phyloP scores from a whole-genome alignment of 306 rosid species.

The Rosa multiflora region DNA sequence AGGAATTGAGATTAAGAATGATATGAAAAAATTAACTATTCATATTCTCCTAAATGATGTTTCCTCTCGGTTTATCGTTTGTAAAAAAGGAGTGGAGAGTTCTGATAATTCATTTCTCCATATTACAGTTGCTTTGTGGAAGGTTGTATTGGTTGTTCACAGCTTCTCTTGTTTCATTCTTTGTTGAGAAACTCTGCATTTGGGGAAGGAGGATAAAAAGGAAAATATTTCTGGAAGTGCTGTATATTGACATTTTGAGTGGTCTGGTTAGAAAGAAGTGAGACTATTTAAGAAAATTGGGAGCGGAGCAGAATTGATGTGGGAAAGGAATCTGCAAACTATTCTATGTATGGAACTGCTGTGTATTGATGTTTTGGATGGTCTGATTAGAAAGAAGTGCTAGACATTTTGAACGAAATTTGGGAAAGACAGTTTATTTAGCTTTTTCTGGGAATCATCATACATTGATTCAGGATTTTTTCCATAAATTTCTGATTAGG shows the following conservation, averaged over 20 bases:
- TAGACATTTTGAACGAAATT: neutral
- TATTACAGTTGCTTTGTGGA: neutral
- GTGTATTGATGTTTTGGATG: neutral
- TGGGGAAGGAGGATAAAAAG: neutral
- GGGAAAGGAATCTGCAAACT: no score
- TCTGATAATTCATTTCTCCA: neutral
- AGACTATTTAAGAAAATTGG: no score
- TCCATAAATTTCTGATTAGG: neutral
- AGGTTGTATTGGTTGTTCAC: neutral
- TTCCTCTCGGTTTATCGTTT: no score
- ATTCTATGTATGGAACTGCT: no score
- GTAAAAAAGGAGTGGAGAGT: neutral
- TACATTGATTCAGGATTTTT: neutral
- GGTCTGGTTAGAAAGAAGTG: neutral
- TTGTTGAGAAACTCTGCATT: conserved; percentile 1
- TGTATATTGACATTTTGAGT: neutral
- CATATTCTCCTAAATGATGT: no score
- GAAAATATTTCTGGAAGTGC: neutral
- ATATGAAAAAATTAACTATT: no score
- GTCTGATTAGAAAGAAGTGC: neutral
- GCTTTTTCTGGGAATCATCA: neutral
- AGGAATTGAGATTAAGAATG: no score
- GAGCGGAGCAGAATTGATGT: no score
- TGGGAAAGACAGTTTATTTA: neutral
- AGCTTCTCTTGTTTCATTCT: neutral